These are phyloP conservation scores for Lipomyces yamanashiensis DNA, from an alignment of 805 yeast genomes.

Conservation along the genomic window DNA sequence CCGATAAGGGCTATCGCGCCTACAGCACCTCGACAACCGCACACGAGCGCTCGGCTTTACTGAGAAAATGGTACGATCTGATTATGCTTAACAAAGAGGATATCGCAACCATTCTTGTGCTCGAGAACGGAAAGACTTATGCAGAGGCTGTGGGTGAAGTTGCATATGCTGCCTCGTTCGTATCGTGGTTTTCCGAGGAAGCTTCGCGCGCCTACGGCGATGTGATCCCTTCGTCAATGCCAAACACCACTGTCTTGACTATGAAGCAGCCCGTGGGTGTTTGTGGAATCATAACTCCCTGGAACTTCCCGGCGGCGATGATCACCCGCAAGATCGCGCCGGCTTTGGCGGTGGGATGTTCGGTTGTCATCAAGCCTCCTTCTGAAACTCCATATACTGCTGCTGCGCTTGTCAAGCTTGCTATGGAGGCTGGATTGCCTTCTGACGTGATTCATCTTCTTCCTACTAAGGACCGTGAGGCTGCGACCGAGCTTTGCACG, in stretches of 20 bases:
- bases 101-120: conserved; percentile 64
- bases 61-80: conserved; percentile 58
- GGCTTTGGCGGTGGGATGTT: conserved; percentile 76
- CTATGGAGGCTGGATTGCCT: conserved; percentile 72
- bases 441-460: conserved; percentile 68
- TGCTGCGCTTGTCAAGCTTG: conserved; percentile 65
- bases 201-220: conserved; percentile 75
- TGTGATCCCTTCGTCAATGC: conserved; percentile 50
- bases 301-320: conserved; percentile 79
- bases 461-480: conserved; percentile 48
- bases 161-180: conserved; percentile 69
- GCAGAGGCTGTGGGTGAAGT: conserved; percentile 75
- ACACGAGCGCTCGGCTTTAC: conserved; percentile 60
- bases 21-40: conserved; percentile 59
- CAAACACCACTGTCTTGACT: conserved; percentile 55
- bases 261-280: conserved; percentile 78
- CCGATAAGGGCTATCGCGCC: conserved; percentile 50
- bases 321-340: conserved; percentile 58
- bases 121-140: conserved; percentile 78
- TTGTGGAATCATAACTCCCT: conserved; percentile 78
- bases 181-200: conserved; percentile 88
- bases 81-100: conserved; percentile 66
- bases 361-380: conserved; percentile 78
- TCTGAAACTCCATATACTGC: conserved; percentile 76
- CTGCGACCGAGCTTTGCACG: conserved; percentile 63